Evolutionary conservation across 371 early-diverging fungal species (phyloP).

Genomic region (Basidiobolus heterosporus): DNA sequence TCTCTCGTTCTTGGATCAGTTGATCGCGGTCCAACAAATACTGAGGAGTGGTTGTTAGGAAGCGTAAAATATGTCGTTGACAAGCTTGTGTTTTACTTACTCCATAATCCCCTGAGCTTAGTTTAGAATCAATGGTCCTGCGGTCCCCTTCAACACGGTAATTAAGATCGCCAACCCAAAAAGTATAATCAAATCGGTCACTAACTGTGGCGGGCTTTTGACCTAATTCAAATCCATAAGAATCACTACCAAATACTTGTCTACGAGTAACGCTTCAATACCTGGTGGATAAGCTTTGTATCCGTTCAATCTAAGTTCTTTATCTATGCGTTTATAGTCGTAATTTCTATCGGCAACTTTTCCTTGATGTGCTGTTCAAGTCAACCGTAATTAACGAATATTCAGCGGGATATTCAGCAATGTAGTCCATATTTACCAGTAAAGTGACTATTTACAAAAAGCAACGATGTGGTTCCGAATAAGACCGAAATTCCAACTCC

Average conservation of each 20-base stretch:
- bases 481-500: conserved; percentile 49
- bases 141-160: conserved; percentile 47
- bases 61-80: too few species aligned
- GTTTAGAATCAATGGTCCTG: too few species aligned
- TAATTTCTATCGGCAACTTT: conserved; percentile 14
- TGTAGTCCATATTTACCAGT: conserved; percentile 26
- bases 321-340: conserved; percentile 12
- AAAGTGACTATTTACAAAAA: conserved; percentile 61
- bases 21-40: conserved; percentile 50
- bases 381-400: not conserved
- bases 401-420: too few species aligned
- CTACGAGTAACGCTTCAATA: too few species aligned
- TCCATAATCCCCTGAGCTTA: too few species aligned
- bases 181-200: conserved; percentile 44
- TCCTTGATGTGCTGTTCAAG: conserved; percentile 18
- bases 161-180: conserved; percentile 92
- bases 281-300: too few species aligned
- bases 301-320: conserved; percentile 10
- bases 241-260: too few species aligned
- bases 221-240: too few species aligned
- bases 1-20: conserved; percentile 9
- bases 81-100: too few species aligned
- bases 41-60: conserved; percentile 2
- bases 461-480: conserved; percentile 30
- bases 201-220: not conserved